Conservation (phyloP, 1,284 basidiomycete genomes). For the Cutaneotrichosporon cavernicola region DNA sequence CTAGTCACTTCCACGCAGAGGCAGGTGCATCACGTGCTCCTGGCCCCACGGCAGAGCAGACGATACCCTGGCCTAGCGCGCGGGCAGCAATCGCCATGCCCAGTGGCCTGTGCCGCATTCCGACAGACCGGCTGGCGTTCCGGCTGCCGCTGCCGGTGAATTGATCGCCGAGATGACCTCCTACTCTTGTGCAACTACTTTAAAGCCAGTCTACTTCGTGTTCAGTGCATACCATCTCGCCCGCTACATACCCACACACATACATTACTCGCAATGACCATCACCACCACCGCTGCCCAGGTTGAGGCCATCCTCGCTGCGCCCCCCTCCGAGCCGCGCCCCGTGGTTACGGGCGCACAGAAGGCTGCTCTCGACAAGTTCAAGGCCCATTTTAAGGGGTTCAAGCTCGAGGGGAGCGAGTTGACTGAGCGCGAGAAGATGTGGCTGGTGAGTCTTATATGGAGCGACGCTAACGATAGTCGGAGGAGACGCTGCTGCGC, state of each 20-base stretch:
- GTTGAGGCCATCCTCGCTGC: conserved; percentile 3
- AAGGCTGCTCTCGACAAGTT: conserved; percentile 18
- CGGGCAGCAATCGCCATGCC: background rate
- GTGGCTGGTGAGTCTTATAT: conserved; percentile 37
- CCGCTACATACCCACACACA: background rate
- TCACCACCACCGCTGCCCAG: background rate
- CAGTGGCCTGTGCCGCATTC: background rate
- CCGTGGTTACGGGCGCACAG: conserved; percentile 2
- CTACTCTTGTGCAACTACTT: background rate
- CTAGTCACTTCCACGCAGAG: too few relatives aligned
- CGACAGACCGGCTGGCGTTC: too few relatives aligned
- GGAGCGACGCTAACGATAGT: background rate
- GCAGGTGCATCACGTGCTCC: too few relatives aligned
- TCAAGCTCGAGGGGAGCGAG: conserved; percentile 18
- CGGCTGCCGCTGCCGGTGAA: background rate
- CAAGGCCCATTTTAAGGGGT: conserved; percentile 33
- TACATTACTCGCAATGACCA: background rate
- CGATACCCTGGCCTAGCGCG: background rate
- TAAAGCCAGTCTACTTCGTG: background rate
- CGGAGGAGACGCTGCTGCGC: conserved; percentile 9
- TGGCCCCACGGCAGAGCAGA: too few relatives aligned
- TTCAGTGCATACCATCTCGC: background rate
- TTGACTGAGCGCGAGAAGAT: conserved; percentile 44
- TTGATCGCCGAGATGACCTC: background rate
- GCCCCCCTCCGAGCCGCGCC: conserved; percentile 4